A percentile compares a stretch with the other conserved stretches of the same genome.
phyloP scores from a whole-genome alignment of 768 basidiomycete genomes.

The Russula abietina region DNA sequence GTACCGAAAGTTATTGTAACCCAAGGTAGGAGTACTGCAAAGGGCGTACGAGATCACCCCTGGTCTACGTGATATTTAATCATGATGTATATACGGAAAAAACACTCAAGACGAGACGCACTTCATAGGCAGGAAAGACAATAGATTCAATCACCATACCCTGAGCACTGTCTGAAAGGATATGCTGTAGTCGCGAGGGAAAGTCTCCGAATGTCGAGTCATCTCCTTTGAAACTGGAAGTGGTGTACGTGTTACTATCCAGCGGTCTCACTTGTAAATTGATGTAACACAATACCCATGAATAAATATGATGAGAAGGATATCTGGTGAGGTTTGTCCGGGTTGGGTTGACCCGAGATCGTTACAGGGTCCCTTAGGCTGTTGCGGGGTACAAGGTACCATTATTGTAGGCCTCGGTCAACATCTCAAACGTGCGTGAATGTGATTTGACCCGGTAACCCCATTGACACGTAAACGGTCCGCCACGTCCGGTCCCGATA shows the following conservation, averaged over 20 bases:
- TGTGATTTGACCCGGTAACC: not conserved
- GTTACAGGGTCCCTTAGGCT: not conserved
- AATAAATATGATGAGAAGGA: slow-evolving; percentile 67
- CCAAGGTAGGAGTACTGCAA: not conserved
- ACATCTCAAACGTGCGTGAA: not conserved
- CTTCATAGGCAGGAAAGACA: slow-evolving; percentile 90
- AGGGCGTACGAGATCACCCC: slow-evolving; percentile 73
- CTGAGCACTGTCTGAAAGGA: slow-evolving; percentile 59
- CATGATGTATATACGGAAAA: slow-evolving; percentile 1
- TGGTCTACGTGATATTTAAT: slow-evolving; percentile 49
- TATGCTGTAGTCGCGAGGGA: slow-evolving; percentile 71
- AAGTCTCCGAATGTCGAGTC: slow-evolving; percentile 74
- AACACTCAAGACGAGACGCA: slow-evolving; percentile 30
- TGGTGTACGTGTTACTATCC: not conserved
- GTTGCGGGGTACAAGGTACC: not conserved
- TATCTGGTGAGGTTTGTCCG: slow-evolving; percentile 32
- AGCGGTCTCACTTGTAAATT: slow-evolving; percentile 9
- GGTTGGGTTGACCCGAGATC: not conserved
- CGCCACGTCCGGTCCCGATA: not conserved
- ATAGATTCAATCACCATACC: slow-evolving; percentile 59
- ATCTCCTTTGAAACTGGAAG: slow-evolving; percentile 47
- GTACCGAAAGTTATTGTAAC: slow-evolving; percentile 2
- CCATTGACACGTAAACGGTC: not conserved
- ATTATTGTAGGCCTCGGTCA: not conserved
- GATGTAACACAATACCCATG: slow-evolving; percentile 52